phyloP scores from a whole-genome alignment of 148 eudicot genomes.

The Arbutus unedo region DNA sequence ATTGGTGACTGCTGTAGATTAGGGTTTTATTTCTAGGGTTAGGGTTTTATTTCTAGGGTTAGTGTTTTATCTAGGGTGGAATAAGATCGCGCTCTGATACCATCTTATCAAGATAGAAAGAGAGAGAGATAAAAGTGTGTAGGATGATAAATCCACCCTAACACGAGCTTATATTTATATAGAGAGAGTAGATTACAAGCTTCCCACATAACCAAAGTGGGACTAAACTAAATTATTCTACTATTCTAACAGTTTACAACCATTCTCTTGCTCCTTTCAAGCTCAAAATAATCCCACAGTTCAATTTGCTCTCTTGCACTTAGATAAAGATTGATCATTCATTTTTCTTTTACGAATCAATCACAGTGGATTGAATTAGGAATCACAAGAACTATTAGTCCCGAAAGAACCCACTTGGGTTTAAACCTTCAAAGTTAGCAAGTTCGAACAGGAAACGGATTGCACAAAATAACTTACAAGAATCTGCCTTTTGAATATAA shows the following conservation, averaged over 20 bases:
- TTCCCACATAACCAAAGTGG: too few relatives aligned
- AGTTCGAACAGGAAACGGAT: background rate
- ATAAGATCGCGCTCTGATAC: too few relatives aligned
- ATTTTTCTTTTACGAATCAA: background rate
- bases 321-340: background rate
- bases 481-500: constrained; percentile 1
- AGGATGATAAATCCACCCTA: too few relatives aligned
- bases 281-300: background rate
- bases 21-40: too few relatives aligned
- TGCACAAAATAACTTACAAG: background rate
- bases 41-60: too few relatives aligned
- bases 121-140: too few relatives aligned
- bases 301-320: background rate
- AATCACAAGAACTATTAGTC: background rate
- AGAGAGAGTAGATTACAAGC: too few relatives aligned
- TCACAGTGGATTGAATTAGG: background rate
- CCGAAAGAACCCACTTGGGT: background rate
- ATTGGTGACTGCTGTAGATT: too few relatives aligned
- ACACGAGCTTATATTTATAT: too few relatives aligned
- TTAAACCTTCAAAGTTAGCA: background rate
- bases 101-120: too few relatives aligned
- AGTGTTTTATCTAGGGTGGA: too few relatives aligned
- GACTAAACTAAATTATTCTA: too few relatives aligned
- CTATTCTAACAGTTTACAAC: background rate
- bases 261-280: background rate